Evolutionary conservation across 495 filamentous ascomycete species (phyloP), one percentile per base, ranked within the genome.

Genomic region (Hypoxylon lienhwacheense): DNA sequence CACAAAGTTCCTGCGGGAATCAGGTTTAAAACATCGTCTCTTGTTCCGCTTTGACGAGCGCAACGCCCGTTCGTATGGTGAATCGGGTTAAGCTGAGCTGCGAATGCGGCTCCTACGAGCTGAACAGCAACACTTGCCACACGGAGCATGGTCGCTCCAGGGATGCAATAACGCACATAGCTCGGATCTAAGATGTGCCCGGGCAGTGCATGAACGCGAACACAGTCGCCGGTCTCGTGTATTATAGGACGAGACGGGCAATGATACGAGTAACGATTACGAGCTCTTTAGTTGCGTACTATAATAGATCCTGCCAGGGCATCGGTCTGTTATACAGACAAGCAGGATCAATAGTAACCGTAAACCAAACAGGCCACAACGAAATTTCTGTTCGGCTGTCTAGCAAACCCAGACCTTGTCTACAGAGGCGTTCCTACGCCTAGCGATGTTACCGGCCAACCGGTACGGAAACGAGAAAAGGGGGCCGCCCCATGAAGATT

Each of bases 11-110:
- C n/a, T n/a, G n/a, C n/a, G n/a, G n/a, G n/a, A n/a, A n/a, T n/a
- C n/a, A n/a, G n/a, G n/a, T n/a, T n/a, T n/a, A n/a, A n/a, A n/a
- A n/a, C n/a, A 37, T 16, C 10, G 16, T 21, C 21, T 20, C 19
- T 8, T 20, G 17, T n/a, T 37, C 35, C 35, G 21, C 21, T 37
- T 20, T 4, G 17, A 20, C 39, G 15, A 5, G 25, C 26, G 17
- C 39, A 37, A 21, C 36, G 15, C 16, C 17, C 41, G 24, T 37
- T 31, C 32, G 33, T 31, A 34, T 47, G 25, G 11, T 28, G 35
- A 42, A 1, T 32, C 19, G 54, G 44, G 49, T 53, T 59, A 49
- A 49, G 21, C 36, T 45, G 57, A 55, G 51, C 41, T 55, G 22
- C 34, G 42, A 25, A 36, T 47, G 31, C 47, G 35, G 22, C 36